phyloP scores from a whole-genome alignment of 192 early-diverging fungal species.

The Podila clonocystis region DNA sequence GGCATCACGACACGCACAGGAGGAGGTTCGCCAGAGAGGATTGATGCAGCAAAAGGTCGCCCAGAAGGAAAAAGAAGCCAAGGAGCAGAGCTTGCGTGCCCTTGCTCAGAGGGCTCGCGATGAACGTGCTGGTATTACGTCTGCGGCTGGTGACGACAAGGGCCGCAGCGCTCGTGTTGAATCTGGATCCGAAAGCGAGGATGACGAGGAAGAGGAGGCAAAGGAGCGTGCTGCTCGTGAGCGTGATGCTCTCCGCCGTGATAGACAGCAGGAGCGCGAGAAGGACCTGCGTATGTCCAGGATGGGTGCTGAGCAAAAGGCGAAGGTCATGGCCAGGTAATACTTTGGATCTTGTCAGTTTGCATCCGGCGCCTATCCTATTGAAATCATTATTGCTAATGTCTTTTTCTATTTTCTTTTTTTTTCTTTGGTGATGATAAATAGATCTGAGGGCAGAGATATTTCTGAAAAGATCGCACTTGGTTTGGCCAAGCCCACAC shows the following conservation, averaged over 20 bases:
- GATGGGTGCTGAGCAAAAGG: slow-evolving; percentile 90
- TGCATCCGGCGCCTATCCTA: background rate
- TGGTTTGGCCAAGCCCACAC: slow-evolving; percentile 92
- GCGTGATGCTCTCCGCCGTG: slow-evolving; percentile 88
- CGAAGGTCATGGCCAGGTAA: slow-evolving; percentile 76
- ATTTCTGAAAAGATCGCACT: slow-evolving; percentile 99
- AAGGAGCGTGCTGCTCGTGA: slow-evolving; percentile 60
- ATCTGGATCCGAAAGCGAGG: slow-evolving; percentile 52
- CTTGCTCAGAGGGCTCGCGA: slow-evolving; percentile 96
- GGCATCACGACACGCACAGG: slow-evolving; percentile 93
- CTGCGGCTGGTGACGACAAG: slow-evolving; percentile 10
- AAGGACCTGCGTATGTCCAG: slow-evolving; percentile 86
- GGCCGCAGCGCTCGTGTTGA: slow-evolving; percentile 12
- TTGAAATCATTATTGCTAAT: slow-evolving; percentile 2
- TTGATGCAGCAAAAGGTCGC: slow-evolving; percentile 93
- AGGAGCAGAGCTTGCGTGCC: slow-evolving; percentile 89
- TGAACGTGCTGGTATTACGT: slow-evolving; percentile 64
- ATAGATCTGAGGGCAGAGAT: slow-evolving; percentile 85
- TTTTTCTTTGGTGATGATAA: background rate
- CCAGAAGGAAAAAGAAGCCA: slow-evolving; percentile 92
- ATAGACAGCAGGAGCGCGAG: slow-evolving; percentile 86
- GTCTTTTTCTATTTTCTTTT: slow-evolving; percentile 10
- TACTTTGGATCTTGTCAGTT: slow-evolving; percentile 4
- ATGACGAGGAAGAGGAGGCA: slow-evolving; percentile 69
- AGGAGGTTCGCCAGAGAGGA: slow-evolving; percentile 91